These are phyloP conservation scores for Echinosphaeria canescens DNA, from an alignment of 2,329 filamentous ascomycete species.

Conservation along the genomic window DNA sequence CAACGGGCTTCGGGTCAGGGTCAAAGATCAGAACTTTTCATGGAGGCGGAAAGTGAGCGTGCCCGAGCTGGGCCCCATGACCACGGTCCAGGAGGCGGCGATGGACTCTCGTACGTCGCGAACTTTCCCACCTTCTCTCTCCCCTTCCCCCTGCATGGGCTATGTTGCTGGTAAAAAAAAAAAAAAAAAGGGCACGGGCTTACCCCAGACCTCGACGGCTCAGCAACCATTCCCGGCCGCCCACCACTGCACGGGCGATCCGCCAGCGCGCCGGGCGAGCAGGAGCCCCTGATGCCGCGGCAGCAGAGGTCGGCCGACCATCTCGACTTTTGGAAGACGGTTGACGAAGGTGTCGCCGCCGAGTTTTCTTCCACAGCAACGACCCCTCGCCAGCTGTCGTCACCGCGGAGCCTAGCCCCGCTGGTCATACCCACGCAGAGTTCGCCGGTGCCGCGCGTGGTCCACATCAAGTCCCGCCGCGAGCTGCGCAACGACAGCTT, in stretches of 20 bases:
- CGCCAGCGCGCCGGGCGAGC: slow-evolving; percentile 33
- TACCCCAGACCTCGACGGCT: no score
- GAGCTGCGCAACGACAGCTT: no score
- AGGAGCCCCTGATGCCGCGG: slow-evolving; percentile 13
- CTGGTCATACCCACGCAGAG: slow-evolving; percentile 28
- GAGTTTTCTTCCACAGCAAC: slow-evolving; percentile 7
- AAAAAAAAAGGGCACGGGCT: no score
- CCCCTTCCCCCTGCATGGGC: no score
- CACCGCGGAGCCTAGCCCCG: slow-evolving; percentile 30
- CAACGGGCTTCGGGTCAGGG: slow-evolving; percentile 23
- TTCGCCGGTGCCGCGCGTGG: slow-evolving; percentile 10
- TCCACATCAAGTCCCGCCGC: no score
- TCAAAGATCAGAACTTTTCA: slow-evolving; percentile 33
- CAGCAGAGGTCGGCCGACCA: slow-evolving; percentile 12
- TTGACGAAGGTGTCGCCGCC: no score
- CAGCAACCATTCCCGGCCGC: slow-evolving; percentile 45
- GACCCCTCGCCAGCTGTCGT: slow-evolving; percentile 16
- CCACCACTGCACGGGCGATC: slow-evolving; percentile 43
- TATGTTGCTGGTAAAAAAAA: no score
- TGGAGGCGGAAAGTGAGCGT: slow-evolving; percentile 41
- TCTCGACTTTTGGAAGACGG: no score
- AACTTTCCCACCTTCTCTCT: no score
- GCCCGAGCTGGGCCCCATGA: slow-evolving; percentile 44
- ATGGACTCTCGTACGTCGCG: slow-evolving; percentile 57
- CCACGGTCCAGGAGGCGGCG: slow-evolving; percentile 40